Percentiles rank a stretch among this genome's conserved stretches.
Conservation (phyloP, 2,329 filamentous ascomycete genomes). For the Talaromyces sp. region DNA sequence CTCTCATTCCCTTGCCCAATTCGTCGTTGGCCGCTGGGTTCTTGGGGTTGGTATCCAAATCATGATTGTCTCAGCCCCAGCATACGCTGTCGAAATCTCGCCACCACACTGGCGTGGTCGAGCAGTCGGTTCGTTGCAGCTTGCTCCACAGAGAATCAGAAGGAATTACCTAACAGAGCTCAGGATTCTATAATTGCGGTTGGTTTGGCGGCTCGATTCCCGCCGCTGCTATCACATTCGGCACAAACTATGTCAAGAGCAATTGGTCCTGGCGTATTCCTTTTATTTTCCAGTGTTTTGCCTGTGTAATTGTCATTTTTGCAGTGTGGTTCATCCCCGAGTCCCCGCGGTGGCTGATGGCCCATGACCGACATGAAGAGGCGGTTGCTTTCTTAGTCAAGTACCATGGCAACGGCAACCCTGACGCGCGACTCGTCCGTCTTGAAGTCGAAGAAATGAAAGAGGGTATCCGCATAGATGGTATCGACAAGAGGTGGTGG, state of each 20-base stretch:
- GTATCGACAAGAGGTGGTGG: slow-evolving; percentile 45
- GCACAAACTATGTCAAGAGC: slow-evolving; percentile 40
- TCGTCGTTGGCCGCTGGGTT: slow-evolving; percentile 44
- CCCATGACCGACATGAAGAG: slow-evolving; percentile 43
- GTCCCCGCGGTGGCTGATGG: slow-evolving; percentile 50
- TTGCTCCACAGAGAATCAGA: background rate
- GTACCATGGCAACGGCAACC: slow-evolving; percentile 59
- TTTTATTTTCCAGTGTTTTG: slow-evolving; percentile 61
- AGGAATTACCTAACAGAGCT: background rate
- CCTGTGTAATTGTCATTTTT: slow-evolving; percentile 50
- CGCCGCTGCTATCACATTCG: slow-evolving; percentile 47
- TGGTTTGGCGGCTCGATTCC: slow-evolving; percentile 51
- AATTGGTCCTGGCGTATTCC: slow-evolving; percentile 58
- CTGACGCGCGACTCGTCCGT: slow-evolving; percentile 45
- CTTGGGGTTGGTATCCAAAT: slow-evolving; percentile 45
- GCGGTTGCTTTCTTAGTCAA: slow-evolving; percentile 57
- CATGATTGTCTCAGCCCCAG: slow-evolving; percentile 47
- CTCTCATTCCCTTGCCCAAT: slow-evolving; percentile 29
- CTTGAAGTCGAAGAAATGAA: slow-evolving; percentile 40
- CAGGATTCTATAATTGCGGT: slow-evolving; percentile 49
- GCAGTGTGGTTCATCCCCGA: slow-evolving; percentile 63
- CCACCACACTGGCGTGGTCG: slow-evolving; percentile 49
- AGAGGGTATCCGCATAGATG: slow-evolving; percentile 39
- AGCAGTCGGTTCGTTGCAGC: slow-evolving; percentile 34
- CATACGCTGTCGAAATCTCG: slow-evolving; percentile 45